A percentile compares a stretch with the other conserved stretches of the same genome.
phyloP scores from a whole-genome alignment of 2,329 filamentous ascomycete species.

The Fonsecaea nubica region DNA sequence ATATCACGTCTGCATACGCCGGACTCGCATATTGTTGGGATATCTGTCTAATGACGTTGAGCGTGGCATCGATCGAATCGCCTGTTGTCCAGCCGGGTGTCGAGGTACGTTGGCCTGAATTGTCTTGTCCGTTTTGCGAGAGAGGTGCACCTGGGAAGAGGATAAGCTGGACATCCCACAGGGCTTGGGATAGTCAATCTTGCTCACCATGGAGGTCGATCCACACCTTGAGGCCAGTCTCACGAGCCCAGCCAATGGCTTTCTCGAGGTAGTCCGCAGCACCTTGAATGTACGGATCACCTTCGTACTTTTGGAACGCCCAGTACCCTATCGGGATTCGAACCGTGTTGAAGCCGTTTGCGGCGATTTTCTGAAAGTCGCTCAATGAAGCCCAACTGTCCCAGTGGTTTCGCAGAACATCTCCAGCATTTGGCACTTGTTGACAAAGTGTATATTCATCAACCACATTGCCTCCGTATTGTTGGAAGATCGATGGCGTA shows the following conservation, averaged over 20 bases:
- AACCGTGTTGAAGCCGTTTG: slow-evolving; percentile 62
- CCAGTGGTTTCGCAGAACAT: slow-evolving; percentile 63
- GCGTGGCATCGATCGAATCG: slow-evolving; percentile 47
- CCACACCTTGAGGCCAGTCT: slow-evolving; percentile 66
- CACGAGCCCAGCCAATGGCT: slow-evolving; percentile 65
- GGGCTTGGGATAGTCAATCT: slow-evolving; percentile 20
- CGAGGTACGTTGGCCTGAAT: slow-evolving; percentile 59
- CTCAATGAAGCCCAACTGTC: slow-evolving; percentile 61
- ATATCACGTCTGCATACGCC: slow-evolving; percentile 64
- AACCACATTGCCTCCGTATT: slow-evolving; percentile 53
- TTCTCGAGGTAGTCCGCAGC: slow-evolving; percentile 64
- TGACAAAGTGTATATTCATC: slow-evolving; percentile 65
- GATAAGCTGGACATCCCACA: slow-evolving; percentile 22
- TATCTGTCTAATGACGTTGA: slow-evolving; percentile 64
- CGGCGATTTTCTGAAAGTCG: slow-evolving; percentile 64
- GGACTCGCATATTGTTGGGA: slow-evolving; percentile 63
- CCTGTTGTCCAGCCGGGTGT: slow-evolving; percentile 47
- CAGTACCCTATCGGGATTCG: slow-evolving; percentile 72
- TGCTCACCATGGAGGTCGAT: slow-evolving; percentile 67
- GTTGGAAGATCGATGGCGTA: slow-evolving; percentile 66
- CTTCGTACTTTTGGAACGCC: slow-evolving; percentile 61
- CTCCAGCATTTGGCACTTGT: slow-evolving; percentile 58
- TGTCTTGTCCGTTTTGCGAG: slow-evolving; percentile 73
- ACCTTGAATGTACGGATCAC: slow-evolving; percentile 68
- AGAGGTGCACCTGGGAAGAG: slow-evolving; percentile 55